Evolutionary conservation across 306 rosid species (phyloP).

Genomic region (Vigna radiata): DNA sequence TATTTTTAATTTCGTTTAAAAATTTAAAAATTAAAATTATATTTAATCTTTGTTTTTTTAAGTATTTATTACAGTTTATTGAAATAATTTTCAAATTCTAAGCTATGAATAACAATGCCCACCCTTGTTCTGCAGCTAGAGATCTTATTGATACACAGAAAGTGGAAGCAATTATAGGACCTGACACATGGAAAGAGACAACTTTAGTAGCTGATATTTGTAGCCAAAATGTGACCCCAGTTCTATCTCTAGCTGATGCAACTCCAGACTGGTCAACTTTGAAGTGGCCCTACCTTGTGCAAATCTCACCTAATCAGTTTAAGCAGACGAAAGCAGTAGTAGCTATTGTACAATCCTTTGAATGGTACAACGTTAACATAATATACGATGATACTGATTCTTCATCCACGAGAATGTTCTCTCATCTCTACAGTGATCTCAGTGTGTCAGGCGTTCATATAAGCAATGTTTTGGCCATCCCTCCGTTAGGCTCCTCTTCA

Average conservation of each 20-base stretch:
- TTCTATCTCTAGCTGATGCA: constrained; percentile 52
- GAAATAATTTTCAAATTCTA: not conserved
- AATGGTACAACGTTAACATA: constrained; percentile 50
- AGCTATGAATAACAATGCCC: not conserved
- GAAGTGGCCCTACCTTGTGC: constrained; percentile 54
- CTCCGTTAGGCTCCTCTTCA: constrained; percentile 41
- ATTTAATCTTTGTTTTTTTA: too few species aligned
- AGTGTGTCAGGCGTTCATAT: constrained; percentile 41
- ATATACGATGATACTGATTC: constrained; percentile 56
- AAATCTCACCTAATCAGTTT: constrained; percentile 42
- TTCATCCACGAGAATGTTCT: constrained; percentile 43
- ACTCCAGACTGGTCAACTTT: constrained; percentile 57
- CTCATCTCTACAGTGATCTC: constrained; percentile 49
- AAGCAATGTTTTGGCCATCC: constrained; percentile 42
- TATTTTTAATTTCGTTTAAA: too few species aligned
- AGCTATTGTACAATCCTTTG: constrained; percentile 53
- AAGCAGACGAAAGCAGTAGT: constrained; percentile 58
- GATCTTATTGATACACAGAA: constrained; percentile 42
- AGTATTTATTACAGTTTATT: too few species aligned
- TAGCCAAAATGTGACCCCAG: constrained; percentile 42
- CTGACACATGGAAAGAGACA: constrained; percentile 60
- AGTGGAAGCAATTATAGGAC: constrained; percentile 58
- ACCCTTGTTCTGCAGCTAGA: constrained; percentile 48
- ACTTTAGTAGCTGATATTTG: constrained; percentile 50
- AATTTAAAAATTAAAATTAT: too few species aligned